These are phyloP conservation scores for Dryas octopetala DNA, from an alignment of 306 rosid species.

Conservation along the genomic window DNA sequence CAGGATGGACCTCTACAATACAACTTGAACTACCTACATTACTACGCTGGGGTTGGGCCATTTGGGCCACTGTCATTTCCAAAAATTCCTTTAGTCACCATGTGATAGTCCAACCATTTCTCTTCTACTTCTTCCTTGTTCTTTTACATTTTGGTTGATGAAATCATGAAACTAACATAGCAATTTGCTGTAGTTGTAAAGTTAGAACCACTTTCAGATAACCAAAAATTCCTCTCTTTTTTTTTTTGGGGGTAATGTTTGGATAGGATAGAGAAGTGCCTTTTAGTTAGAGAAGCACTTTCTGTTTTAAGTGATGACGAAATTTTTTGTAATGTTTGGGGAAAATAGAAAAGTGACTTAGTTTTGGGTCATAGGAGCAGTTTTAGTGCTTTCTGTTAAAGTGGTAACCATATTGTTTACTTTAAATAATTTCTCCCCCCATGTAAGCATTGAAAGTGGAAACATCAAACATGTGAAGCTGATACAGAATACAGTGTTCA, in stretches of 20 bases:
- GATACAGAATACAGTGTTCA: background rate
- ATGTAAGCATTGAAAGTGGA: background rate
- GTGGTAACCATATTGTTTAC: background rate
- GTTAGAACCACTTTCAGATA: background rate
- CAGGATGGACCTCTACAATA: background rate
- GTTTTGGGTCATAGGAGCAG: too few species aligned
- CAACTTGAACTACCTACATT: background rate
- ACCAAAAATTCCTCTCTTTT: too few species aligned
- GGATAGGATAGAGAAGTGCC: too few species aligned
- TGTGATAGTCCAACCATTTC: background rate
- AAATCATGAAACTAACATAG: background rate
- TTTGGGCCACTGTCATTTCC: background rate
- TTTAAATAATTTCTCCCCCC: background rate
- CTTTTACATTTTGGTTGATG: background rate
- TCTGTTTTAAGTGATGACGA: too few species aligned
- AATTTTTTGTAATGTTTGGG: too few species aligned
- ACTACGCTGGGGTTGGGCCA: background rate
- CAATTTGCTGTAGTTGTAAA: background rate
- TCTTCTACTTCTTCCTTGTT: background rate
- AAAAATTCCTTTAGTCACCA: background rate
- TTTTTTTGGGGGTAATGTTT: too few species aligned
- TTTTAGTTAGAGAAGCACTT: too few species aligned
- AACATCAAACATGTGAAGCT: constrained; percentile 22
- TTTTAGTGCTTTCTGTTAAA: too few species aligned
- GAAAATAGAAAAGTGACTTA: too few species aligned